A percentile compares a stretch with the other conserved stretches of the same genome.
These are phyloP conservation scores for Huntiella savannae DNA, from an alignment of 2,329 filamentous ascomycete species.

Conservation along the genomic window DNA sequence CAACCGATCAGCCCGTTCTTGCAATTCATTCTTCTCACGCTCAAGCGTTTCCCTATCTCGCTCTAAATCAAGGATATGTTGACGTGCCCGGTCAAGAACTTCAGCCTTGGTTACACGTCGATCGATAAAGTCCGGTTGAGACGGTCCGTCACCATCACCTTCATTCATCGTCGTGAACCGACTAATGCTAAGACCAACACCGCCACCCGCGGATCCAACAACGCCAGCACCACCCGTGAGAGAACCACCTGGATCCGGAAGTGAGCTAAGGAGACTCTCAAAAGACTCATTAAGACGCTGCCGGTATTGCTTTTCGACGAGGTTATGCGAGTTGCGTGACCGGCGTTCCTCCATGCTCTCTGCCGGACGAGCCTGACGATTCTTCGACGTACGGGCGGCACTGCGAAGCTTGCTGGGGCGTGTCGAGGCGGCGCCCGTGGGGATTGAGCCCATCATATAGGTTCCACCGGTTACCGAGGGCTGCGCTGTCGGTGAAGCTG, in stretches of 20 bases:
- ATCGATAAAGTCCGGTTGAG: conserved; percentile 13
- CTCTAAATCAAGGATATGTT: conserved; percentile 19
- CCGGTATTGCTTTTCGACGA: conserved; percentile 20
- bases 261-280: conserved; percentile 16
- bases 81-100: conserved; percentile 19
- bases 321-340: conserved; percentile 18
- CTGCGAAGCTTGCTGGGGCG: conserved; percentile 14
- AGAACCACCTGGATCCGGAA: conserved; percentile 14
- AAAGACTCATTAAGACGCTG: conserved; percentile 18
- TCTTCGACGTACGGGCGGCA: conserved; percentile 18
- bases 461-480: conserved; percentile 5
- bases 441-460: conserved; percentile 10
- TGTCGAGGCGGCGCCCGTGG: conserved; percentile 4
- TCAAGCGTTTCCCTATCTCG: conserved; percentile 16
- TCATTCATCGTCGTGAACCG: conserved; percentile 8
- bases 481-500: not conserved
- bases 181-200: conserved; percentile 6
- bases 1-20: conserved; percentile 7
- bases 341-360: conserved; percentile 17
- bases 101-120: conserved; percentile 20
- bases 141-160: conserved; percentile 7
- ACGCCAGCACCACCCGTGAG: not conserved
- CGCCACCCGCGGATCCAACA: not conserved
- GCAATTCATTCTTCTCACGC: conserved; percentile 16
- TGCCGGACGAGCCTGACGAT: conserved; percentile 14